Evolutionary conservation across 2,329 filamentous ascomycete species (phyloP).

Genomic region (Cercospora sp.): DNA sequence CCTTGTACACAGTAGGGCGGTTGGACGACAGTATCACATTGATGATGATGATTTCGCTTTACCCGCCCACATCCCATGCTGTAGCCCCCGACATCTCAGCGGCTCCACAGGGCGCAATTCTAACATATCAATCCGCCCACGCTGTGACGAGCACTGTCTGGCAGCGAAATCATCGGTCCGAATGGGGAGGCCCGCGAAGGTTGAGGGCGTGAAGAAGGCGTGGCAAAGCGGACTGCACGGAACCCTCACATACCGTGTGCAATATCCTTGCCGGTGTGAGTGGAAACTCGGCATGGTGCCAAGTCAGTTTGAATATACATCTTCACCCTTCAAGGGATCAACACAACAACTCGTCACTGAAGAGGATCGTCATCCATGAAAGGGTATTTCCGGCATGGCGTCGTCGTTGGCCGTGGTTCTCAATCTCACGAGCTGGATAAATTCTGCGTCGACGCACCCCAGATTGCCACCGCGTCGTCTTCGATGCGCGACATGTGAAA

Average conservation of each 20-base stretch:
- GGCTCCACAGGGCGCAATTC: conserved; percentile 8
- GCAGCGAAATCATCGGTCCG: conserved; percentile 16
- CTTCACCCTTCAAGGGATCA: not conserved
- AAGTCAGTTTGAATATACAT: not conserved
- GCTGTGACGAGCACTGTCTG: not conserved
- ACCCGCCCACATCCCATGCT: conserved; percentile 9
- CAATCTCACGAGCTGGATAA: not conserved
- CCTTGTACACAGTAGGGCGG: not conserved
- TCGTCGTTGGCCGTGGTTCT: not conserved
- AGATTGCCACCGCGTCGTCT: conserved; percentile 16
- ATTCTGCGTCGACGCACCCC: conserved; percentile 11
- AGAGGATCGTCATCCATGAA: conserved; percentile 5
- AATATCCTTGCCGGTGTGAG: conserved; percentile 2
- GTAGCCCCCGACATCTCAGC: not conserved
- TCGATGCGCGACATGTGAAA: conserved; percentile 11
- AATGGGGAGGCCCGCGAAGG: conserved; percentile 20
- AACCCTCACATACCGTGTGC: not conserved
- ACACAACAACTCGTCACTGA: not conserved
- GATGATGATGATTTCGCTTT: not conserved
- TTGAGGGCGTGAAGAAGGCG: conserved; percentile 21
- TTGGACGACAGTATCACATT: conserved; percentile 1
- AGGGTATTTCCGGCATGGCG: not conserved
- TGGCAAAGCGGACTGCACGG: conserved; percentile 14
- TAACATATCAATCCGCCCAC: not conserved
- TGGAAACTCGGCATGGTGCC: conserved; percentile 8